Percentiles rank a stretch among this genome's conserved stretches.
These are phyloP conservation scores for Leishmania lainsoni DNA, from an alignment of 208 protist genomes.

Conservation along the genomic window DNA sequence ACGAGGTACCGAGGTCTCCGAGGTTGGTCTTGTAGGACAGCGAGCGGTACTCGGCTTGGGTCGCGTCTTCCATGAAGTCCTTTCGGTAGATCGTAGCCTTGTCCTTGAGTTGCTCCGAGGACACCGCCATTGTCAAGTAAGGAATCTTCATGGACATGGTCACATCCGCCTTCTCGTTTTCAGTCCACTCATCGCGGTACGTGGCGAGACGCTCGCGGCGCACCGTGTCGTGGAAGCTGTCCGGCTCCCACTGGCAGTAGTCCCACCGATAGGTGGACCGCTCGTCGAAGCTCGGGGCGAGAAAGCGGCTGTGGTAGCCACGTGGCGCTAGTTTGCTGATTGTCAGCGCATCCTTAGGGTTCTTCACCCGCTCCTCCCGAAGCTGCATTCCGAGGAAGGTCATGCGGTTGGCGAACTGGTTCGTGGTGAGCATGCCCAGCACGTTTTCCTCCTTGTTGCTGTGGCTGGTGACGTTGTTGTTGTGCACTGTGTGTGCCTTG, in stretches of 20 bases:
- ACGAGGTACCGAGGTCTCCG: constrained; percentile 53
- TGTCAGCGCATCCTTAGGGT: constrained; percentile 14
- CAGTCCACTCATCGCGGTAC: constrained; percentile 72
- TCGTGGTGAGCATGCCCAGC: constrained; percentile 57
- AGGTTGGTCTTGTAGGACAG: constrained; percentile 68
- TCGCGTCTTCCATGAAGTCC: constrained; percentile 49
- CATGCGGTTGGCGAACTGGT: constrained; percentile 53
- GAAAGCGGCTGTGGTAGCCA: constrained; percentile 34
- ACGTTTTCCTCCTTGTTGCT: constrained; percentile 21
- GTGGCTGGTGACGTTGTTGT: constrained; percentile 43
- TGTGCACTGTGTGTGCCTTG: constrained; percentile 46
- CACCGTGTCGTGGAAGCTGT: constrained; percentile 24
- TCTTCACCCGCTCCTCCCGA: constrained; percentile 26
- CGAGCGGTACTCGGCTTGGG: constrained; percentile 44
- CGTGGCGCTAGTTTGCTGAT: constrained; percentile 9
- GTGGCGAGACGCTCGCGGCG: constrained; percentile 39
- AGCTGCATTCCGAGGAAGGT: constrained; percentile 48
- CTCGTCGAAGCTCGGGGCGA: constrained; percentile 51
- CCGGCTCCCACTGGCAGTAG: constrained; percentile 57
- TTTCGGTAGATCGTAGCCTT: constrained; percentile 67
- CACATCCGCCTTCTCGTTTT: constrained; percentile 65
- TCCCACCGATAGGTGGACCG: constrained; percentile 80
- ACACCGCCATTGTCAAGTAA: constrained; percentile 70
- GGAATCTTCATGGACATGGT: constrained; percentile 63
- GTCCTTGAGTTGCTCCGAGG: constrained; percentile 40